phyloP scores from a whole-genome alignment of 371 early-diverging fungal genomes.

The Thermomucor indicae-seudaticae region DNA sequence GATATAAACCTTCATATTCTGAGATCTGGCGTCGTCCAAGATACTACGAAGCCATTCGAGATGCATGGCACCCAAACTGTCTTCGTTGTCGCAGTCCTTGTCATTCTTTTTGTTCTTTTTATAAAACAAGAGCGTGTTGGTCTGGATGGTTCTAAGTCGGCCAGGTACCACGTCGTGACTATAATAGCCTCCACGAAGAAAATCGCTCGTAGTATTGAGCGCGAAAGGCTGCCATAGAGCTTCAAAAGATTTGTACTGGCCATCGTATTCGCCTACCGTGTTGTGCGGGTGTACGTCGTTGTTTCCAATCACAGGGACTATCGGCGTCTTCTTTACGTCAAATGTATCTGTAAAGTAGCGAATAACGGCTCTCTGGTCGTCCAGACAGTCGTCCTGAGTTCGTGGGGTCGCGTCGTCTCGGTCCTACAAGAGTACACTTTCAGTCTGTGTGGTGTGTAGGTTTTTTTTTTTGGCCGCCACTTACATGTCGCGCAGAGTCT shows the following conservation, averaged over 20 bases:
- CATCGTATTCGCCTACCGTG: conserved; percentile 1
- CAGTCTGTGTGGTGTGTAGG: no score
- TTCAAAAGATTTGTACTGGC: conserved; percentile 5
- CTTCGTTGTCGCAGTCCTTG: conserved; percentile 14
- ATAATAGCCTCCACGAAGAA: conserved; percentile 13
- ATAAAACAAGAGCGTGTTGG: conserved; percentile 23
- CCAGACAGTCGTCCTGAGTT: conserved; percentile 10
- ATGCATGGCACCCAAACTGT: conserved; percentile 17
- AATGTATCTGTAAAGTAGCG: conserved; percentile 19
- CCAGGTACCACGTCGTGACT: conserved; percentile 13
- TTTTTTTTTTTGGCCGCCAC: no score
- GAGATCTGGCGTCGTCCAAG: conserved; percentile 12
- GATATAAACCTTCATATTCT: conserved; percentile 14
- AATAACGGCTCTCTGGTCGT: conserved; percentile 15
- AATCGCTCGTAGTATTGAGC: conserved; percentile 9
- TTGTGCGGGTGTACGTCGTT: conserved; percentile 27
- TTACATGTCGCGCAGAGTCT: conserved; percentile 23
- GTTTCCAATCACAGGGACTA: conserved; percentile 37
- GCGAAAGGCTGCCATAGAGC: conserved; percentile 16
- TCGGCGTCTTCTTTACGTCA: conserved; percentile 5
- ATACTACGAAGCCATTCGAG: conserved; percentile 19
- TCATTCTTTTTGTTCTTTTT: conserved; percentile 14
- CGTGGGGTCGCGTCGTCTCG: conserved; percentile 18
- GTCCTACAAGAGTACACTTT: conserved; percentile 9
- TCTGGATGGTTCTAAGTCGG: conserved; percentile 13